Base-by-base conservation (phyloP, 768 basidiomycete species). In the Chalciporus chontae region DNA sequence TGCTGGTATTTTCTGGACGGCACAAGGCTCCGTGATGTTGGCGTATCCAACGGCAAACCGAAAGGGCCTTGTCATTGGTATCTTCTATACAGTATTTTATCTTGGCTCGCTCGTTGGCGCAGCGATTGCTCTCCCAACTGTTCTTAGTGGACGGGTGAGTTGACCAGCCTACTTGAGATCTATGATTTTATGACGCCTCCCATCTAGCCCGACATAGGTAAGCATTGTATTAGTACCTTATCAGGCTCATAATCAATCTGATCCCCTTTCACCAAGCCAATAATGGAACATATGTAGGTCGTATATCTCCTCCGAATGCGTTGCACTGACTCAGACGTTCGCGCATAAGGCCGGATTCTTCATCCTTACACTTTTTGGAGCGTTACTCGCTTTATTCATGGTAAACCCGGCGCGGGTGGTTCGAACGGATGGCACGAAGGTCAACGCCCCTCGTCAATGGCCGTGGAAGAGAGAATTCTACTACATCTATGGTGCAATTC, bases 71-170 rank as follows among this genome's bases (percentile, higher is more conserved):
- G 90, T 77, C 67, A 88, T 92, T 43, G 84, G 77, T 37, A 79
- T 88, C 40, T 92, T 91, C 70, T 92, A 90, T 89, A 69, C 77
- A 39, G 85, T 91, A 52, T 92, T 93, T 72, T 90, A 91, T 58
- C 53, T 90, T 17, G 88, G 88, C 21, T 83, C 83, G 39, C 85
- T 93, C 43, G 81, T 92, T 40, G 89, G 90, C 24, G 79, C 87
- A 5, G 72, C 84, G 8, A 85, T 90, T 27, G 81, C 87, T 11
- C 71, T 91, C 27, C 89, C 79, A 1, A 71, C 79, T 57, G 90
- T 89, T 60, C 82, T 80, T 58, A 63, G 84, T 42, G 83, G 81
- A 19, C 71, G 64, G 61, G 86, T 84, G 56, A 26, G 76, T 69
- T 4, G 17, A 19, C 10, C 7, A 31, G 2, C 40, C 31, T 17